A percentile compares a stretch with the other conserved stretches of the same genome.
phyloP scores from a whole-genome alignment of 306 rosid species.

The Morella rubra region DNA sequence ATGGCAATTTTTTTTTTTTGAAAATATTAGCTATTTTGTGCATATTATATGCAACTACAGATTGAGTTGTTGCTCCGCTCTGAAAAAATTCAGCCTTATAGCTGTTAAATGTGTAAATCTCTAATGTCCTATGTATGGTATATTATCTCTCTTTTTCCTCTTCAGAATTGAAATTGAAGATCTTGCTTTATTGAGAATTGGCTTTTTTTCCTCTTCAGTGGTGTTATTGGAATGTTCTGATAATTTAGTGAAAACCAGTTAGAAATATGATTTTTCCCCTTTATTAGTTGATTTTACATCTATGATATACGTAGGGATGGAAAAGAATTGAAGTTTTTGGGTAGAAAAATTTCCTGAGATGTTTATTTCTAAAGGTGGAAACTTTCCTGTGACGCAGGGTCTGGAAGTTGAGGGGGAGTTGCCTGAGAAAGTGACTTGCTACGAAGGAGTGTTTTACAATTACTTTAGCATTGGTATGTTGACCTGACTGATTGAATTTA shows the following conservation, averaged over 20 bases:
- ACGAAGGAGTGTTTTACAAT: slow-evolving; percentile 92
- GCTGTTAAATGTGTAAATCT: not conserved
- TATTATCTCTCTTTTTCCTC: not conserved
- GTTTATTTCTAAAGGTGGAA: slow-evolving; percentile 20
- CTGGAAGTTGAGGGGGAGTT: slow-evolving; percentile 63
- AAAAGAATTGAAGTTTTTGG: not conserved
- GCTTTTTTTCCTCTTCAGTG: not conserved
- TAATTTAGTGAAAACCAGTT: not conserved
- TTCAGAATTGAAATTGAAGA: not conserved
- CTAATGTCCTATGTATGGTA: not conserved
- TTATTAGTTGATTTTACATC: not conserved
- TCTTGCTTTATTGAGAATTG: not conserved
- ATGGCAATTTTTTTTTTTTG: not conserved
- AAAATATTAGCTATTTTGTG: not conserved
- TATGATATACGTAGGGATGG: not conserved
- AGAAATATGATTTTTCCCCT: not conserved
- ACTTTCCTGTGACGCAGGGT: slow-evolving; percentile 51
- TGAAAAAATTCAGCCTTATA: not conserved
- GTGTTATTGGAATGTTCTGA: not conserved
- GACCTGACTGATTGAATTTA: slow-evolving; percentile 14
- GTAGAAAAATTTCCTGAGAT: not conserved
- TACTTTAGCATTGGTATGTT: slow-evolving; percentile 91
- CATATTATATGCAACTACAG: not conserved
- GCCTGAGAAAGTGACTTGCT: slow-evolving; percentile 62
- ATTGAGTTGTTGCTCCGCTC: not conserved